Percentiles rank a stretch among this genome's conserved stretches.
These are phyloP conservation scores for Parathielavia hyrcaniae DNA, from an alignment of 495 filamentous ascomycete genomes.

Conservation along the genomic window DNA sequence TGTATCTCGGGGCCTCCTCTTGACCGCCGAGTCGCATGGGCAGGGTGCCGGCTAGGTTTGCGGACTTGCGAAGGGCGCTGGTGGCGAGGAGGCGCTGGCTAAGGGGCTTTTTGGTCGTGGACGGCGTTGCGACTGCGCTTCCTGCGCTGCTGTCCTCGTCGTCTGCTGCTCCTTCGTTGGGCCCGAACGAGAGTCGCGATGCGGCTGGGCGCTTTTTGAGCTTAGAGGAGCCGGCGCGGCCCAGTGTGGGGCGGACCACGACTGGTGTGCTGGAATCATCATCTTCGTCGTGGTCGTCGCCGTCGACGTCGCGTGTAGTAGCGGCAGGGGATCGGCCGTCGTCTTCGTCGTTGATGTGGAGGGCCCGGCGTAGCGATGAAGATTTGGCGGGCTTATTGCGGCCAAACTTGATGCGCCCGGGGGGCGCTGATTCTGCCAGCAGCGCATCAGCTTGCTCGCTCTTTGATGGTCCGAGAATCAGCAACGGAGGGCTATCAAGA, in stretches of 20 bases:
- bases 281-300: too few relatives aligned
- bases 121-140: constrained; percentile 7
- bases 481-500: constrained; percentile 23
- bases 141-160: constrained; percentile 27
- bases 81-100: constrained; percentile 66
- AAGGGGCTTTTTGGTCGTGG: constrained; percentile 63
- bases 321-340: constrained; percentile 27
- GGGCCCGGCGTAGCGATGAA: constrained; percentile 46
- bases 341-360: constrained; percentile 38
- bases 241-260: constrained; percentile 34
- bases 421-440: constrained; percentile 29
- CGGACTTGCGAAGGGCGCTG: constrained; percentile 52
- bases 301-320: constrained; percentile 27
- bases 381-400: constrained; percentile 45
- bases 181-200: constrained; percentile 70
- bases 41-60: constrained; percentile 39
- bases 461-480: constrained; percentile 27
- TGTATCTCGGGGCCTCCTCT: constrained; percentile 73
- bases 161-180: constrained; percentile 51
- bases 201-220: constrained; percentile 59
- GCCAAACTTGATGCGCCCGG: constrained; percentile 39
- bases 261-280: constrained; percentile 35
- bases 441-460: constrained; percentile 36
- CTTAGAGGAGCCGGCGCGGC: constrained; percentile 37
- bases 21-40: constrained; percentile 55